Conservation (phyloP, 768 basidiomycete species). For the Lentinula aciculospora region DNA sequence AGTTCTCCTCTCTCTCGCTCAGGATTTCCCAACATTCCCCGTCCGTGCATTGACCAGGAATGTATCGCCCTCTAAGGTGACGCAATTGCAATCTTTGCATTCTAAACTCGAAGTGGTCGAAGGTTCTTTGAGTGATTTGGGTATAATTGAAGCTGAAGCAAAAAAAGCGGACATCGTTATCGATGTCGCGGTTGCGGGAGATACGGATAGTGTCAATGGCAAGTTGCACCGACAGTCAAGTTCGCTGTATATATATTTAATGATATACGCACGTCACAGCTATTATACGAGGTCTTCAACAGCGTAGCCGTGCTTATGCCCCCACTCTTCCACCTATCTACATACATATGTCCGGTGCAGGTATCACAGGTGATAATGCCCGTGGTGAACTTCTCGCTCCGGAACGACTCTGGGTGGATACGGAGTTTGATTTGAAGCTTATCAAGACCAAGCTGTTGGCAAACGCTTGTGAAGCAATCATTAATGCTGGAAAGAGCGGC, state of each 20-base stretch:
- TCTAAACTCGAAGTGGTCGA: slow-evolving; percentile 28
- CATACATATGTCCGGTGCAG: slow-evolving; percentile 37
- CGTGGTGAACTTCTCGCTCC: slow-evolving; percentile 28
- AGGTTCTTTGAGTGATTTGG: slow-evolving; percentile 30
- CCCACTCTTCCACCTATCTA: slow-evolving; percentile 29
- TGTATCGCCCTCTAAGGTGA: slow-evolving; percentile 21
- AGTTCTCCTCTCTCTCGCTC: slow-evolving; percentile 26
- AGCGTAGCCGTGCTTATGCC: background rate
- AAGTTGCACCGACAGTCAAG: background rate
- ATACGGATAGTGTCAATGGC: slow-evolving; percentile 28
- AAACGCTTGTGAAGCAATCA: slow-evolving; percentile 23
- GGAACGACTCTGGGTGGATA: slow-evolving; percentile 28
- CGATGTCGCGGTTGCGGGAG: slow-evolving; percentile 35
- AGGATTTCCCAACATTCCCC: slow-evolving; percentile 24
- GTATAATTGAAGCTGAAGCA: slow-evolving; percentile 27
- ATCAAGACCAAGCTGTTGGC: slow-evolving; percentile 15
- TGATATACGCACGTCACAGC: background rate
- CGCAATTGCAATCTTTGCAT: slow-evolving; percentile 25
- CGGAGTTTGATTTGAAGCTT: slow-evolving; percentile 26
- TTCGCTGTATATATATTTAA: background rate
- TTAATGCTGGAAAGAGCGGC: slow-evolving; percentile 33
- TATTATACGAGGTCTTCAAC: background rate
- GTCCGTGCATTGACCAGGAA: slow-evolving; percentile 32
- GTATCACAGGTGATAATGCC: slow-evolving; percentile 33
- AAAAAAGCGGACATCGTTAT: slow-evolving; percentile 32